Evolutionary conservation across 106 monocot genomes (phyloP), one percentile per base, ranked within the genome.

Genomic region (Dioscorea zingiberensis): DNA sequence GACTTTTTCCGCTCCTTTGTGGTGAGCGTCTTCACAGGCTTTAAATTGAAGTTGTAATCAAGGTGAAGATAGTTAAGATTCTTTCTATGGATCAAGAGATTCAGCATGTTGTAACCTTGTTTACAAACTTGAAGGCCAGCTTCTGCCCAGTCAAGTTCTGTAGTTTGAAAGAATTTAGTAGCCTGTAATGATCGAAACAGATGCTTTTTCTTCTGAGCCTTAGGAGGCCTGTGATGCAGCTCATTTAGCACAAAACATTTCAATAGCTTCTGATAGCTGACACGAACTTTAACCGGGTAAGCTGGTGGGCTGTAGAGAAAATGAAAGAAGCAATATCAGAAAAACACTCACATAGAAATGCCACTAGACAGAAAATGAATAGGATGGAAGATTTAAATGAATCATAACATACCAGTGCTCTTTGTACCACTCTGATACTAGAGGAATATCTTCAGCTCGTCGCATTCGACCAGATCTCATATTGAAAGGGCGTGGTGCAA

Each of bases 21-120:
- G 13, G 98, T 99, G 18, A 99, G 89, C 23, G 98, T 99, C 66
- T 99, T 99, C 51, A 99, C 98, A 47, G 98, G 98, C 66, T 99
- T 99, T 75, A 99, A 67, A 73, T 99, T 99, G 72, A 99, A 99
- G 70, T 99, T 99, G 64, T 99, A 99, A 64, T 99, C 98, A 62
- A 99, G 81, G 47, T 99, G 98, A 67, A 99, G 93, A 77, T 99
- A 99, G 61, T 99, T 99, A 17, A 99, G 87, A 73, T 99, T 99
- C 64, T 99, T 99, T 55, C 98, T 82, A 58, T 99, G 98, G 58
- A 99, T 99, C 77, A 99, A 66, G 22, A 99, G 69, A 83, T 99
- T 99, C 27, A 99, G 74, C 98, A 99, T 99, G 64, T 99, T 99
- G 80, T 99, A 99, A 38, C 98, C 98, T 69, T 99, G 98, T 59